These are phyloP conservation scores for Chrysanthemum makinoi DNA, from an alignment of 129 eudicot species.

Conservation along the genomic window DNA sequence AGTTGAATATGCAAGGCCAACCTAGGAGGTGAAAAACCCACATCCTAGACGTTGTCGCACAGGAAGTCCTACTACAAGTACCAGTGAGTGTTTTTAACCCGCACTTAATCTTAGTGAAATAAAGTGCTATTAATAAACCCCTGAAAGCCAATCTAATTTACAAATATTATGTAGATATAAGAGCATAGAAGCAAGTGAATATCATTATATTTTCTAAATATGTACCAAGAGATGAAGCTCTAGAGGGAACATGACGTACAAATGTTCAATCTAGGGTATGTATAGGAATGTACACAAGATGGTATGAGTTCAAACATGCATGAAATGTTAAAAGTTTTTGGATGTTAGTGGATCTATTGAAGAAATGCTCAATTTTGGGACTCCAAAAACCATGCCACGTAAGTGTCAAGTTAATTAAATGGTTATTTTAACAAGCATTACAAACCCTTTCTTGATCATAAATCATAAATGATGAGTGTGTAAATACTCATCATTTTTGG, in stretches of 20 bases:
- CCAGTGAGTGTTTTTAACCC: constrained; percentile 35
- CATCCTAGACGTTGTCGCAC: constrained; percentile 91
- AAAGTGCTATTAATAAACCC: background rate
- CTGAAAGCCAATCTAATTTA: background rate
- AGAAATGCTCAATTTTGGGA: constrained; percentile 68
- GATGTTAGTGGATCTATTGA: constrained; percentile 54
- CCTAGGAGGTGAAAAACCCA: constrained; percentile 74
- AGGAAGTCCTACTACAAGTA: constrained; percentile 58
- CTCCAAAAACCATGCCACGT: constrained; percentile 62
- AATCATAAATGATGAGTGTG: no score
- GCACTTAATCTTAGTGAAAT: background rate
- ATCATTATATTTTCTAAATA: constrained; percentile 48
- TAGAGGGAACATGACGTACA: constrained; percentile 69
- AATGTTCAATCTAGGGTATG: constrained; percentile 44
- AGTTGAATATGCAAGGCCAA: constrained; percentile 53
- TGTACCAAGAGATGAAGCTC: constrained; percentile 86
- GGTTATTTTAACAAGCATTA: background rate
- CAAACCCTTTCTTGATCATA: background rate
- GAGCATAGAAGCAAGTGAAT: constrained; percentile 54
- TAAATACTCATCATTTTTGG: no score
- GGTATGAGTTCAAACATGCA: background rate
- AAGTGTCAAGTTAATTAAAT: constrained; percentile 22
- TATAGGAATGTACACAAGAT: constrained; percentile 31
- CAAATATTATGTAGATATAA: constrained; percentile 19
- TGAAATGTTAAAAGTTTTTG: constrained; percentile 19